phyloP scores from a whole-genome alignment of 2,329 filamentous ascomycete species.

The Cladosporium colombiae region DNA sequence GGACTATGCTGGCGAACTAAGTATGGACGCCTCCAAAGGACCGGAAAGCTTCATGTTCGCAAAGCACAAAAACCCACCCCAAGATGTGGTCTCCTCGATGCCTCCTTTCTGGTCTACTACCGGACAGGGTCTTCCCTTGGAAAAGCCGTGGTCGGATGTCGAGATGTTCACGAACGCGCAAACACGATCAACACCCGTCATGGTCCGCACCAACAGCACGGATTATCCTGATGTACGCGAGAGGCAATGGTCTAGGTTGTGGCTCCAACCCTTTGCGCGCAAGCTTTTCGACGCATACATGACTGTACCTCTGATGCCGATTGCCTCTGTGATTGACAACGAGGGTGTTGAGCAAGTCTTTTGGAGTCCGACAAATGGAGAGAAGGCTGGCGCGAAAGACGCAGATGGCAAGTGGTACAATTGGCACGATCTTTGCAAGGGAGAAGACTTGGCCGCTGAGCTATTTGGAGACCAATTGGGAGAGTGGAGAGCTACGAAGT shows the following conservation, averaged over 20 bases:
- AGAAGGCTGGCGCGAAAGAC: constrained; percentile 12
- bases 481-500: constrained; percentile 1
- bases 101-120: constrained; percentile 10
- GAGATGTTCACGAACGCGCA: neutral
- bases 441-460: constrained; percentile 3
- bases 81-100: constrained; percentile 1
- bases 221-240: neutral
- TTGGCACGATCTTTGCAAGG: constrained; percentile 8
- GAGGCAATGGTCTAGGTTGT: neutral
- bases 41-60: neutral
- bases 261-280: neutral
- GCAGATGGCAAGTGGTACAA: constrained; percentile 2
- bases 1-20: constrained; percentile 5
- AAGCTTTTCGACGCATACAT: constrained; percentile 3
- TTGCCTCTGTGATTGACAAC: neutral
- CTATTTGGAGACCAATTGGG: constrained; percentile 7
- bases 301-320: constrained; percentile 3
- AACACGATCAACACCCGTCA: neutral
- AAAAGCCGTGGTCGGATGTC: constrained; percentile 11
- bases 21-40: neutral
- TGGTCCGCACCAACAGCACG: neutral
- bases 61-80: neutral
- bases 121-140: neutral
- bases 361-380: constrained; percentile 3
- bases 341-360: constrained; percentile 8